Evolutionary conservation across 1,284 basidiomycete genomes (phyloP), one percentile per base, ranked within the genome.

Genomic region (Ceratobasidium sp.): DNA sequence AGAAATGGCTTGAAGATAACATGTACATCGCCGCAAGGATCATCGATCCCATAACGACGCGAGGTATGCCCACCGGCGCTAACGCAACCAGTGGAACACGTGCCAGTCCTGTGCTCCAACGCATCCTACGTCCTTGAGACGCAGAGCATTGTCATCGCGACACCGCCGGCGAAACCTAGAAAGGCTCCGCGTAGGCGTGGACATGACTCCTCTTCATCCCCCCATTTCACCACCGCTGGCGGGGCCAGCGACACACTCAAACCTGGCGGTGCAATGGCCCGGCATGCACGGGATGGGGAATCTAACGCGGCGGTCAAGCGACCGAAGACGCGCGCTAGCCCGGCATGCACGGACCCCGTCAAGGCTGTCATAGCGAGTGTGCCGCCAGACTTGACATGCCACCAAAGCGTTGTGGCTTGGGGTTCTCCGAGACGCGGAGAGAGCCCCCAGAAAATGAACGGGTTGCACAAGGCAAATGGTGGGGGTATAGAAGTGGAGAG

Each of bases 201-300:
- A 59, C 63, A 67, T 50, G 91, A 91, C 91, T 92, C 88, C 90
- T 92, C 91, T 91, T 93, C 91, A 88, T 91, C 91, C 91, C 91
- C 92, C 92, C 92, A 89, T 93, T 93, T 94, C 92, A 93, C 92
- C 91, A 84, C 90, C 85, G 83, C 89, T 87, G 85, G 89, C 89
- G 88, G 91, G 87, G 90, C 90, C 91, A 89, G 91, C 88, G 85
- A 82, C 82, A 83, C 87, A 85, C 86, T 46, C 64, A 23, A 69
- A 52, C 23, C 52, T 38, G 30, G 64, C 52, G 64, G 64, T 57
- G 64, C 64, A 69, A 69, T 69, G 64, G 49, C 30, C 64, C 64
- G 83, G 85, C 87, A 85, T 83, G 83, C 59, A 43, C 55, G 72
- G 71, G 71, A 70, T 86, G 85, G 83, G 86, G 85, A 83, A 84